Evolutionary conservation across 192 early-diverging fungal genomes (phyloP).

Genomic region (Diversispora eburnea): DNA sequence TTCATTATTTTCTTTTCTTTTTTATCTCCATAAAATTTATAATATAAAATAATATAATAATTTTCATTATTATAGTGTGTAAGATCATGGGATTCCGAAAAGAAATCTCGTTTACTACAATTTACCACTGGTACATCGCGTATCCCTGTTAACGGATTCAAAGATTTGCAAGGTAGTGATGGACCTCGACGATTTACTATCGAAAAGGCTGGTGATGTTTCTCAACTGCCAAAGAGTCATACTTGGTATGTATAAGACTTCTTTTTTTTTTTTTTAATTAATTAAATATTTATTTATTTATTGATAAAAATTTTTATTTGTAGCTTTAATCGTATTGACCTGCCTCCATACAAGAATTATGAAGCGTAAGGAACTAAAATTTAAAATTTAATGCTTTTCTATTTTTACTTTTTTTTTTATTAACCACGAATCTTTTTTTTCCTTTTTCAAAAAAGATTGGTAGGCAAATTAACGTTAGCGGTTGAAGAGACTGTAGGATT

Average conservation of each 20-base stretch:
- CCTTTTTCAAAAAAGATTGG: slow-evolving; percentile 31
- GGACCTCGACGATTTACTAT: slow-evolving; percentile 94
- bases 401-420: slow-evolving; percentile 31
- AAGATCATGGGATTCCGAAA: slow-evolving; percentile 82
- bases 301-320: slow-evolving; percentile 30
- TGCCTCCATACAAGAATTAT: slow-evolving; percentile 87
- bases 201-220: slow-evolving; percentile 86
- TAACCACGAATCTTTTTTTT: neutral
- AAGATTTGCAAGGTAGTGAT: slow-evolving; percentile 95
- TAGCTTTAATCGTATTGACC: slow-evolving; percentile 94
- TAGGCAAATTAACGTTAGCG: slow-evolving; percentile 81
- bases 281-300: neutral
- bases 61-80: slow-evolving; percentile 55
- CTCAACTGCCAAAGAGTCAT: slow-evolving; percentile 87
- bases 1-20: neutral
- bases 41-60: neutral
- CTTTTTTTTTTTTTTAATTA: neutral
- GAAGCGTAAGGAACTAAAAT: slow-evolving; percentile 44
- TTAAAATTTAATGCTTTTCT: neutral
- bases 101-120: slow-evolving; percentile 91
- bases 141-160: slow-evolving; percentile 98
- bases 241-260: slow-evolving; percentile 64
- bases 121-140: slow-evolving; percentile 97
- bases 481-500: slow-evolving; percentile 97
- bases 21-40: neutral